A percentile compares a stretch with the other conserved stretches of the same genome.
phyloP scores from a whole-genome alignment of 108 stramenopile genomes.

The Cyclotella atomus region DNA sequence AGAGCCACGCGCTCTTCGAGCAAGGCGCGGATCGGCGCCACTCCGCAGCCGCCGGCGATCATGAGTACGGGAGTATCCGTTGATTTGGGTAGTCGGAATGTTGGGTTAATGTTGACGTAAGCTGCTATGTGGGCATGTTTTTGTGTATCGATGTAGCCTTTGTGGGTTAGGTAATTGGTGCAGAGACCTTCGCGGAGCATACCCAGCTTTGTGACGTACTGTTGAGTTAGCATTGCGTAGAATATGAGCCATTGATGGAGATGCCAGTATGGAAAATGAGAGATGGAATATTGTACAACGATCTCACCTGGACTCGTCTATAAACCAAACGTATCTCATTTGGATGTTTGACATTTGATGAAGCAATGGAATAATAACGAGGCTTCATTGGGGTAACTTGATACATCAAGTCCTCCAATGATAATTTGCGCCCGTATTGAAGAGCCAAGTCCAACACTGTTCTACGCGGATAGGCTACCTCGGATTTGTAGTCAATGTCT shows the following conservation, averaged over 20 bases:
- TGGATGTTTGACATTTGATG: conserved; percentile 45
- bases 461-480: conserved; percentile 59
- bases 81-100: conserved; percentile 70
- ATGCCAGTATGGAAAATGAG: not conserved
- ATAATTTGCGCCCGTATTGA: conserved; percentile 35
- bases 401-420: conserved; percentile 69
- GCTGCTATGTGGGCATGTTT: conserved; percentile 34
- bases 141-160: conserved; percentile 25
- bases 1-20: conserved; percentile 65
- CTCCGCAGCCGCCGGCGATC: conserved; percentile 76
- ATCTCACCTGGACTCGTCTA: conserved; percentile 15
- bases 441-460: conserved; percentile 64
- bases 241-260: not conserved
- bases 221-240: conserved; percentile 33
- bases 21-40: conserved; percentile 74
- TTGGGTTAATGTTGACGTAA: conserved; percentile 52
- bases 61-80: conserved; percentile 56
- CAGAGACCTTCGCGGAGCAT: conserved; percentile 63
- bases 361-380: conserved; percentile 78
- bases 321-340: conserved; percentile 56
- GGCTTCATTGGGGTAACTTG: conserved; percentile 62
- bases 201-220: conserved; percentile 56
- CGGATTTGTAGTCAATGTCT: conserved; percentile 62
- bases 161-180: conserved; percentile 57
- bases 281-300: not conserved